A percentile compares a stretch with the other conserved stretches of the same genome.
Conservation (phyloP, 2,329 filamentous ascomycete species). For the Apiospora phragmitis region DNA sequence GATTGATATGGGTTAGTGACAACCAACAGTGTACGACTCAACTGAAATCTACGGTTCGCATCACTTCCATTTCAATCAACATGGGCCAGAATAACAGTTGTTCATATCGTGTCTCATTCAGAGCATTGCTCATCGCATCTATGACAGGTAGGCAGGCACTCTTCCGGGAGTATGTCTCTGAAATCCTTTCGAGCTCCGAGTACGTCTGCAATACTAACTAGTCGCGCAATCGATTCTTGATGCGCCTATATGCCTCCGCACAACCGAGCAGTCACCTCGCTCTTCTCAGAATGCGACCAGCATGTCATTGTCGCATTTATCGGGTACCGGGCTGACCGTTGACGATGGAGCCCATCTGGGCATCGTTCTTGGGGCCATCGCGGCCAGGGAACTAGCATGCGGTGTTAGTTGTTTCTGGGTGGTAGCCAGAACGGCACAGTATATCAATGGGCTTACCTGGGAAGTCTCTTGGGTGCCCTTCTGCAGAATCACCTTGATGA, state of each 20-base stretch:
- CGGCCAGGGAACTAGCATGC: slow-evolving; percentile 50
- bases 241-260: neutral
- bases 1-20: too few relatives aligned
- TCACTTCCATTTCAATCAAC: neutral
- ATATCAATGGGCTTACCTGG: slow-evolving; percentile 40
- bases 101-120: slow-evolving; percentile 7
- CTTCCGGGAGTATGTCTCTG: neutral
- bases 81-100: neutral
- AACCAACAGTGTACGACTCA: neutral
- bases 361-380: slow-evolving; percentile 55
- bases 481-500: slow-evolving; percentile 79
- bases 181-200: neutral
- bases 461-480: slow-evolving; percentile 68
- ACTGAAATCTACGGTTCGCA: neutral
- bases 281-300: neutral
- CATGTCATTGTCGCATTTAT: slow-evolving; percentile 3
- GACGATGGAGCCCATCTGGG: slow-evolving; percentile 42
- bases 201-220: neutral
- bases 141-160: slow-evolving; percentile 1
- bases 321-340: slow-evolving; percentile 33
- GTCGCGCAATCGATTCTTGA: neutral
- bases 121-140: slow-evolving; percentile 6
- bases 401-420: slow-evolving; percentile 5
- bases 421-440: neutral
- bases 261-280: neutral